These are phyloP conservation scores for Phytopythium helicoides DNA, from an alignment of 352 stramenopile genomes.

Conservation along the genomic window DNA sequence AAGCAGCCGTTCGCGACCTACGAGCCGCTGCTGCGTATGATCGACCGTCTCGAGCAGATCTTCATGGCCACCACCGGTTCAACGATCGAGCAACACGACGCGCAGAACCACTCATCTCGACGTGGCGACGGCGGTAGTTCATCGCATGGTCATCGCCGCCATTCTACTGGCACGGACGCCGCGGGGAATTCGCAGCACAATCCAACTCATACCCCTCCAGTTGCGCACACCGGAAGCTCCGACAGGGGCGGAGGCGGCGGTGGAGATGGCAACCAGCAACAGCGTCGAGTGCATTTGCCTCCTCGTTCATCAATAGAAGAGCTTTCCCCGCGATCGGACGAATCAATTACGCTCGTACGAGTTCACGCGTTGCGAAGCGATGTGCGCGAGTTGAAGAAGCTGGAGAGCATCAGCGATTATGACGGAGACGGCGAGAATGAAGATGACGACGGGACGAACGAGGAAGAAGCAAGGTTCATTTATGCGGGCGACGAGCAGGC, in stretches of 20 bases:
- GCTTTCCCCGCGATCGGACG: slow-evolving; percentile 42
- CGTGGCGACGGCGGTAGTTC: slow-evolving; percentile 31
- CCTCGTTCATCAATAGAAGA: slow-evolving; percentile 10
- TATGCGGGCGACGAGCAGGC: slow-evolving; percentile 12
- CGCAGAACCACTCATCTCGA: slow-evolving; percentile 41
- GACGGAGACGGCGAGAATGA: slow-evolving; percentile 69
- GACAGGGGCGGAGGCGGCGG: slow-evolving; percentile 13
- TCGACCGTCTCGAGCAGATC: slow-evolving; percentile 83
- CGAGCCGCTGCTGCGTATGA: slow-evolving; percentile 82
- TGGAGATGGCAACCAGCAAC: slow-evolving; percentile 7
- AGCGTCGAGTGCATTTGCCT: not conserved
- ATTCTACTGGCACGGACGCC: slow-evolving; percentile 13
- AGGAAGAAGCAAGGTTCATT: slow-evolving; percentile 31
- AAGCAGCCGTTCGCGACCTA: slow-evolving; percentile 88
- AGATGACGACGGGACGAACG: slow-evolving; percentile 37
- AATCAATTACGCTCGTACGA: slow-evolving; percentile 63
- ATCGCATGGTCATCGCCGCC: slow-evolving; percentile 15
- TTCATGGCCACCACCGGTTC: slow-evolving; percentile 87
- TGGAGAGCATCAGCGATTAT: slow-evolving; percentile 57
- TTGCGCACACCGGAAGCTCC: slow-evolving; percentile 4
- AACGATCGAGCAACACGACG: slow-evolving; percentile 84
- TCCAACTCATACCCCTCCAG: slow-evolving; percentile 30
- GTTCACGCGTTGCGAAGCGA: slow-evolving; percentile 77
- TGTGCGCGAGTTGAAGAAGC: slow-evolving; percentile 63
- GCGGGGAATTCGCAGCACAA: slow-evolving; percentile 17